A percentile compares a stretch with the other conserved stretches of the same genome.
Conservation (phyloP, 768 basidiomycete genomes). For the Hemileccinum impolitum region DNA sequence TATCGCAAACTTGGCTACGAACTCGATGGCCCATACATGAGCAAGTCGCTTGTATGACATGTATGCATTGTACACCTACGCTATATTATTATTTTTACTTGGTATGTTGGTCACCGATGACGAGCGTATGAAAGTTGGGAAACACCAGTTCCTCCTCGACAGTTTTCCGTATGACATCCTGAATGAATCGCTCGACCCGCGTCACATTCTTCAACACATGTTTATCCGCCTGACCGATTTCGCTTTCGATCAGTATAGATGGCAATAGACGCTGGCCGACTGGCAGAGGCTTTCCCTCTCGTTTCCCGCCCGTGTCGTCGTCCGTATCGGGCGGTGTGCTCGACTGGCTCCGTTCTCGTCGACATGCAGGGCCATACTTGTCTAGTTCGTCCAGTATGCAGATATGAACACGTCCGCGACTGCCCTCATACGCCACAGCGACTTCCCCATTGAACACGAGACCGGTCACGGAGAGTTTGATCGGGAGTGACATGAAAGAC, state of each 20-base stretch:
- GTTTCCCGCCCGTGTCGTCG: slow-evolving; percentile 48
- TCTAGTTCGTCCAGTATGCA: slow-evolving; percentile 88
- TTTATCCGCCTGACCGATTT: slow-evolving; percentile 94
- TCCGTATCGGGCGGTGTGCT: slow-evolving; percentile 61
- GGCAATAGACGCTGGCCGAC: slow-evolving; percentile 83
- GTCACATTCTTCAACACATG: slow-evolving; percentile 96
- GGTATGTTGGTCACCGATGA: slow-evolving; percentile 43
- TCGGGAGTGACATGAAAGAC: slow-evolving; percentile 95
- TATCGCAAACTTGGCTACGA: slow-evolving; percentile 93
- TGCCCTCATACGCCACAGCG: slow-evolving; percentile 88
- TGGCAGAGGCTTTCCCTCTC: slow-evolving; percentile 64
- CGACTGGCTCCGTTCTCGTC: slow-evolving; percentile 43
- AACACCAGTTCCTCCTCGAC: slow-evolving; percentile 95
- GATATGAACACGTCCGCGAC: slow-evolving; percentile 75
- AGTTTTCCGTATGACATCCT: slow-evolving; percentile 92
- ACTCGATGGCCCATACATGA: slow-evolving; percentile 98
- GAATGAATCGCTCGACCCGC: slow-evolving; percentile 91
- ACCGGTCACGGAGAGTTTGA: slow-evolving; percentile 89
- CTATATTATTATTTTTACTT: slow-evolving; percentile 1
- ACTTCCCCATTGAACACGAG: slow-evolving; percentile 85
- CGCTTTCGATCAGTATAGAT: slow-evolving; percentile 88
- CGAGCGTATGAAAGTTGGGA: slow-evolving; percentile 88
- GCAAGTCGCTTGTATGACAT: slow-evolving; percentile 62
- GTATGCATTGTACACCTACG: slow-evolving; percentile 5
- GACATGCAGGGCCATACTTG: slow-evolving; percentile 73